A percentile compares a stretch with the other conserved stretches of the same genome.
These are phyloP conservation scores for Naganishia vaughanmartiniae DNA, from an alignment of 768 basidiomycete genomes.

Conservation along the genomic window DNA sequence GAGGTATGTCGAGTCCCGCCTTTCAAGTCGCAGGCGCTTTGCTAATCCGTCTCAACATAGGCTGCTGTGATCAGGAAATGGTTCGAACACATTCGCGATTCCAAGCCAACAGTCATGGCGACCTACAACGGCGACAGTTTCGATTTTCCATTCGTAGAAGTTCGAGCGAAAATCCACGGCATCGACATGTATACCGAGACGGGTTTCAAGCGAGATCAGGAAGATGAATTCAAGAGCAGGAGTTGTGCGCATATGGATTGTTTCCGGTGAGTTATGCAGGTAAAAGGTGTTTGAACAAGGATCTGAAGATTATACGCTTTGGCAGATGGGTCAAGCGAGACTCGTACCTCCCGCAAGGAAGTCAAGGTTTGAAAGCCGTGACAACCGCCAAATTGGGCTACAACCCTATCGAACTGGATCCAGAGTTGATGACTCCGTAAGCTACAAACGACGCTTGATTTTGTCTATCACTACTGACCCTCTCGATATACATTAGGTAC, in stretches of 20 bases:
- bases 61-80: slow-evolving; percentile 77
- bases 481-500: slow-evolving; percentile 61
- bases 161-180: slow-evolving; percentile 77
- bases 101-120: slow-evolving; percentile 93
- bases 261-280: slow-evolving; percentile 61
- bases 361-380: slow-evolving; percentile 96
- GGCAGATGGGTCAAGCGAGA: slow-evolving; percentile 91
- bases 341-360: slow-evolving; percentile 96
- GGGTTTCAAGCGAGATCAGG: slow-evolving; percentile 83
- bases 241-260: slow-evolving; percentile 97
- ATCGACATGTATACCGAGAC: slow-evolving; percentile 96
- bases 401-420: slow-evolving; percentile 93
- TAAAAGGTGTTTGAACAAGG: neutral
- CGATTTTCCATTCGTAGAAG: slow-evolving; percentile 95
- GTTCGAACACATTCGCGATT: slow-evolving; percentile 89
- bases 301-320: neutral
- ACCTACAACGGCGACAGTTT: slow-evolving; percentile 99
- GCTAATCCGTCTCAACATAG: slow-evolving; percentile 54
- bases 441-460: slow-evolving; percentile 47
- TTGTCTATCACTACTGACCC: neutral
- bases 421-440: slow-evolving; percentile 98
- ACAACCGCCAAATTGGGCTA: slow-evolving; percentile 95
- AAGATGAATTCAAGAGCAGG: slow-evolving; percentile 91
- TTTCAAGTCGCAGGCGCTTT: neutral
- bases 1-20: slow-evolving; percentile 62